Base-by-base conservation (phyloP, 2,329 filamentous ascomycete species). In the Diaporthe caulivora region DNA sequence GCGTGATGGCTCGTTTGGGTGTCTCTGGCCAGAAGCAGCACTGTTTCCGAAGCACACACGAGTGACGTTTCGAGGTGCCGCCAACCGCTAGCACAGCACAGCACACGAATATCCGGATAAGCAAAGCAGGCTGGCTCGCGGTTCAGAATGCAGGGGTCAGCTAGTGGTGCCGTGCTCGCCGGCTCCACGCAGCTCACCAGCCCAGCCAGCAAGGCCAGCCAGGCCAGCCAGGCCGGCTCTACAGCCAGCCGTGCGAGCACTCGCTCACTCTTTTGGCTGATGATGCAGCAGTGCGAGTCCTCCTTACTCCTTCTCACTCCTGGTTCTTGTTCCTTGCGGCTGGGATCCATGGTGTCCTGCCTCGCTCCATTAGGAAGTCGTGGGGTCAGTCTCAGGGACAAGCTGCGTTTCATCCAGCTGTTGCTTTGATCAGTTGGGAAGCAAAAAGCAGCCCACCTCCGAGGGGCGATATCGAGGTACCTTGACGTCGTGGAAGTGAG, bases 91-190 rank as follows among this genome's bases (percentile, higher is more conserved):
- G 60, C 60, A 65, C 26, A 65, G n/a, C n/a, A n/a, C n/a, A n/a
- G n/a, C n/a, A 47, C 60, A 65, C 26, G 42, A 65, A 49, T 49
- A 26, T 8, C 62, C 44, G 44, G 62, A 65, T 51, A 65, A 51
- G 62, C 62, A 65, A 65, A 51, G 62, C 62, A 65, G 62, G 62
- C 62, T 51, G 60, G 62, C 62, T 65, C 21, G 62, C 62, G 44
- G 51, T 51, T 51, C 44, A 65, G 51, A 49, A 21, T 31, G 44
- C 62, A 65, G 44, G 62, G 62, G 62, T 65, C 34, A 44, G 58
- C 42, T 49, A 37, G 62, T 51, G 47, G 62, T 51, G 62, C 62
- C 62, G 44, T 65, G 44, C 44, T 51, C 62, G 42, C 44, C 62
- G 62, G 44, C 62, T 65, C 62, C 62, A 65, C 62, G 62, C 44